These are phyloP conservation scores for Kingdonia uniflora DNA, from an alignment of 164 flowering plant species.

Conservation along the genomic window DNA sequence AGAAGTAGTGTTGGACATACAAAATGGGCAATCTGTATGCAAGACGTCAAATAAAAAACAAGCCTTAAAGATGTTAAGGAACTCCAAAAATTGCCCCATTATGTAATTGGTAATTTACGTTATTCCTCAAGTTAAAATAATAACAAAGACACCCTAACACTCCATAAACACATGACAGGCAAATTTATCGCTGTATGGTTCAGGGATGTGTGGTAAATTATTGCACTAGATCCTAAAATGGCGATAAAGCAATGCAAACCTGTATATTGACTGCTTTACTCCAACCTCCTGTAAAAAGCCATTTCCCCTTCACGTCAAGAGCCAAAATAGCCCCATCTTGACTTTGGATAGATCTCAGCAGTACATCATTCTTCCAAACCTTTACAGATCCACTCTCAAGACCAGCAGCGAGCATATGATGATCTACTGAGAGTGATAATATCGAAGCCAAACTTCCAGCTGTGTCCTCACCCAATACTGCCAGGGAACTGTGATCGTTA, in stretches of 20 bases:
- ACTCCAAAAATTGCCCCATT: too few species aligned
- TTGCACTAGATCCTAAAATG: too few species aligned
- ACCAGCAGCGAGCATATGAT: conserved; percentile 42
- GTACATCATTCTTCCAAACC: conserved; percentile 69
- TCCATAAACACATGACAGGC: too few species aligned
- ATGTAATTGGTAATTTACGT: too few species aligned
- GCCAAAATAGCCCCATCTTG: conserved; percentile 58
- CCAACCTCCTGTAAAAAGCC: conserved; percentile 80
- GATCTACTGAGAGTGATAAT: conserved; percentile 42
- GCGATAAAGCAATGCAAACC: conserved; percentile 25
- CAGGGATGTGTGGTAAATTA: too few species aligned
- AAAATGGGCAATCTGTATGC: too few species aligned
- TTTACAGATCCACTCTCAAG: conserved; percentile 68
- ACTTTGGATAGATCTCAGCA: conserved; percentile 28
- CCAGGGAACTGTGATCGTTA: conserved; percentile 64
- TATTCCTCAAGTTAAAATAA: too few species aligned
- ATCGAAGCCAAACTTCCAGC: conserved; percentile 45
- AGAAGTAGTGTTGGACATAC: too few species aligned
- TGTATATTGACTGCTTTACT: conserved; percentile 54
- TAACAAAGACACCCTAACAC: too few species aligned
- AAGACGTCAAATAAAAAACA: too few species aligned
- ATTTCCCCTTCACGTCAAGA: conserved; percentile 40
- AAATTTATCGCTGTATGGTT: too few species aligned
- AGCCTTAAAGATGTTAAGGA: too few species aligned
- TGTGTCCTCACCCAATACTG: conserved; percentile 62